Evolutionary conservation across 2,329 filamentous ascomycete genomes (phyloP), one percentile per base, ranked within the genome.

Genomic region (Colletotrichum navitas): DNA sequence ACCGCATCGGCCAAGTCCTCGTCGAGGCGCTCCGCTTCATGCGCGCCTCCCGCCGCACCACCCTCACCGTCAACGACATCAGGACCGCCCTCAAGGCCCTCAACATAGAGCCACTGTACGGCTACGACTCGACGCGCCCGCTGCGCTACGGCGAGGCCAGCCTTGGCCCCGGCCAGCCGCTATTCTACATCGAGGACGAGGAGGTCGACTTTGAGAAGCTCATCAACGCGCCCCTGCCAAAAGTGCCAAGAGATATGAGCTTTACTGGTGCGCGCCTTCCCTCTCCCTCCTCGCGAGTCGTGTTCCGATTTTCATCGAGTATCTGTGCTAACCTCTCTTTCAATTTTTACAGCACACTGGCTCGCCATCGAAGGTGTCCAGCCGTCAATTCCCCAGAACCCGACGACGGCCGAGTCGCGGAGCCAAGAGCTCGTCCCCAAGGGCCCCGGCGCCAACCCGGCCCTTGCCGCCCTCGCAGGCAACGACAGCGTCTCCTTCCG

Each of bases 181-280:
- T 99, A 29, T 99, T 95, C 82, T 99, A 99, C 80, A 93, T 99
- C 47, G 96, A 99, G 79, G 96, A 99, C 80, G 96, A 99, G 79
- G 96, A 99, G 85, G 92, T 98, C 66, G 96, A 99, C 82, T 98
- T 99, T 79, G 96, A 99, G 85, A 98, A 98, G 85, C 86, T 99
- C 75, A 98, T 99, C 80, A 99, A 99, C 83, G 94, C 94, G 74
- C 94, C 96, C 5, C 83, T 99, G 75, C 96, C 96, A 34, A 98
- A 97, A 81, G 95, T 99, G 39, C 96, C 96, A 43, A 88, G 95
- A 61, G 96, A 99, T 81, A 92, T 96, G 77, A 94, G 91, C 73
- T 95, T 98, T 79, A 98, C 95, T 51, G 93, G 94, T 95, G 84
- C 68, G 84, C 67, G 87, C 71, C 10, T 24, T 45, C 8, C 1